Evolutionary conservation across 805 yeast species (phyloP).

Genomic region (Dipodascus albidus): DNA sequence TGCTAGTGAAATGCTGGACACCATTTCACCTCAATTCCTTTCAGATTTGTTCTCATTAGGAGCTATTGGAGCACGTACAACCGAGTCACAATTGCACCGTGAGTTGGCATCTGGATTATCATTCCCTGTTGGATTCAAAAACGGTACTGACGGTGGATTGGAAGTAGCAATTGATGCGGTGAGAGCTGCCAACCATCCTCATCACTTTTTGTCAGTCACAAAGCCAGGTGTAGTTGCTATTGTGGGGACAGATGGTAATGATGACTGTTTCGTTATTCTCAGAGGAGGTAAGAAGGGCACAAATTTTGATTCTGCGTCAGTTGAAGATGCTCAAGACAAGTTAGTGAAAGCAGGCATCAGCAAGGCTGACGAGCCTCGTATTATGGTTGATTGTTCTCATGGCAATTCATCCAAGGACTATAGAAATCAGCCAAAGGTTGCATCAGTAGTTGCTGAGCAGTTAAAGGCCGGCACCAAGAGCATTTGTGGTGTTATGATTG

Average conservation of each 20-base stretch:
- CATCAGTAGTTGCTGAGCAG: slow-evolving; percentile 67
- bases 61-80: slow-evolving; percentile 98
- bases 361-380: slow-evolving; percentile 38
- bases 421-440: slow-evolving; percentile 88
- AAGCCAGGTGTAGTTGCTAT: slow-evolving; percentile 95
- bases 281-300: slow-evolving; percentile 96
- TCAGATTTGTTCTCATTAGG: slow-evolving; percentile 91
- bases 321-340: slow-evolving; percentile 51
- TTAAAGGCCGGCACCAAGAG: slow-evolving; percentile 57
- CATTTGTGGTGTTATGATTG: slow-evolving; percentile 94
- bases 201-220: slow-evolving; percentile 89
- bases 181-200: slow-evolving; percentile 84
- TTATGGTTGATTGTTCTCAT: slow-evolving; percentile 96
- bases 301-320: slow-evolving; percentile 70
- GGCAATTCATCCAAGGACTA: slow-evolving; percentile 89
- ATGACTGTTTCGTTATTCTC: slow-evolving; percentile 78
- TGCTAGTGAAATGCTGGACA: slow-evolving; percentile 96
- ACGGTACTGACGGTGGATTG: slow-evolving; percentile 93
- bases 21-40: slow-evolving; percentile 92
- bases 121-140: slow-evolving; percentile 97
- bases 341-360: slow-evolving; percentile 33
- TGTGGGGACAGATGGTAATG: slow-evolving; percentile 89
- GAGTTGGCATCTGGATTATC: slow-evolving; percentile 94
- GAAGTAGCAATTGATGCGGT: slow-evolving; percentile 94
- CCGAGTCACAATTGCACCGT: slow-evolving; percentile 95